Evolutionary conservation across 2,329 filamentous ascomycete genomes (phyloP), one percentile per base, ranked within the genome.

Genomic region (Fusarium heterosporum): DNA sequence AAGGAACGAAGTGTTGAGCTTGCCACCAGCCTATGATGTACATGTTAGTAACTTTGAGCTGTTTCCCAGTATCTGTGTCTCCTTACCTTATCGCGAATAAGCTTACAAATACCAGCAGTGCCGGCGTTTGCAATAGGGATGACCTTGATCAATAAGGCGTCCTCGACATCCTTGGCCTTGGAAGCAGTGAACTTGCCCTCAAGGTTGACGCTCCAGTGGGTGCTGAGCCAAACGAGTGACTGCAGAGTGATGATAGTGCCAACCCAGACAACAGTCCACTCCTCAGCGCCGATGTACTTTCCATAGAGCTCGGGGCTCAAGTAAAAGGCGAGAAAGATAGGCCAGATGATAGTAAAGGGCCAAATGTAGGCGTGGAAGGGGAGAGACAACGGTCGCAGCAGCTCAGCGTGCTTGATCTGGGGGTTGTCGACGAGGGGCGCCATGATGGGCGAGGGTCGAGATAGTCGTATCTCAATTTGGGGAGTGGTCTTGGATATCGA

Each of bases 231-330:
- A 72, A 93, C 82, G 67, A 99, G 85, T 67, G 92, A 89, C 82
- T 99, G 96, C 56, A 91, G 75, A 12, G 94, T 97, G 77, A 96
- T 85, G 76, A 99, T 97, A 70, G 89, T 86, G 73, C 92, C 95
- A 69, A 91, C 87, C 89, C 93, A 99, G 66, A 99, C 93, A 77
- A 97, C 97, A 1, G 96, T 98, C 95, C 96, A 99, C 84, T 99
- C 96, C 72, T 91, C 89, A n/a, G 91, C 94, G 73, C 91, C 88
- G 68, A 99, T 96, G 82, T 98, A 90, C 76, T 90, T 90, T 70
- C 97, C 91, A 79, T 99, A 99, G 70, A 92, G 89, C 53, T 93
- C 90, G 64, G 89, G 84, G 22, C 89, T 91, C 53, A 97, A 88
- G 78, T 97, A 98, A 79, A 94, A 89, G 77, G 92, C 88, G 69